These are phyloP conservation scores for Clonostachys chloroleuca DNA, from an alignment of 2,329 filamentous ascomycete genomes.

Conservation along the genomic window DNA sequence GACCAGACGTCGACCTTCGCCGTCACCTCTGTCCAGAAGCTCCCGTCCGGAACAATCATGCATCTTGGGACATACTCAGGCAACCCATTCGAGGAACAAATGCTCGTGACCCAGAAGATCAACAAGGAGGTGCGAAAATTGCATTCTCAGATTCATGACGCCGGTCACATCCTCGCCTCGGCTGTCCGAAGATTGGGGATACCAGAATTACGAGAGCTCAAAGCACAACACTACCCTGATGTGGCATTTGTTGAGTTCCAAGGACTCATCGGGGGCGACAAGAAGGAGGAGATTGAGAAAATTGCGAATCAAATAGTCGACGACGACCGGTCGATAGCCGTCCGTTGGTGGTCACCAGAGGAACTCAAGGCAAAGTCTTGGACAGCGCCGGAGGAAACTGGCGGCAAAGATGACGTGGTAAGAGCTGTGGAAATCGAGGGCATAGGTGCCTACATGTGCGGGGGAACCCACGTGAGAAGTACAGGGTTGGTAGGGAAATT, in stretches of 20 bases:
- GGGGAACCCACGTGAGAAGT: slow-evolving; percentile 3
- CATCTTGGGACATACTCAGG: neutral
- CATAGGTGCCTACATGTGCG: slow-evolving; percentile 1
- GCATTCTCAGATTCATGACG: slow-evolving; percentile 3
- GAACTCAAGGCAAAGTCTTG: neutral
- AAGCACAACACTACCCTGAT: slow-evolving; percentile 2
- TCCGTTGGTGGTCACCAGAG: slow-evolving; percentile 1
- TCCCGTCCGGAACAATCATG: neutral
- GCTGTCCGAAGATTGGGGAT: neutral
- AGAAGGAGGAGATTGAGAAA: neutral
- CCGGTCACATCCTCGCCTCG: slow-evolving; percentile 1
- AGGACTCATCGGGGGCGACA: neutral
- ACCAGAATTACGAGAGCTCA: neutral
- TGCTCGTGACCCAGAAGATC: neutral
- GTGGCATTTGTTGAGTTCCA: slow-evolving; percentile 1
- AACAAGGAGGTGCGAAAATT: slow-evolving; percentile 1
- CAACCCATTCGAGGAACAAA: neutral
- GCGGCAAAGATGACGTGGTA: neutral
- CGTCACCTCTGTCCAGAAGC: neutral
- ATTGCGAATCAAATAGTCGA: slow-evolving; percentile 1
- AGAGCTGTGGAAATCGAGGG: slow-evolving; percentile 1
- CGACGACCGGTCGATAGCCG: slow-evolving; percentile 8
- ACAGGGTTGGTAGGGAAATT: neutral
- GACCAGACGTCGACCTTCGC: neutral
- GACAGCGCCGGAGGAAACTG: neutral